These are phyloP conservation scores for Xylariaceae sp. DNA, from an alignment of 2,329 filamentous ascomycete species.

Conservation along the genomic window DNA sequence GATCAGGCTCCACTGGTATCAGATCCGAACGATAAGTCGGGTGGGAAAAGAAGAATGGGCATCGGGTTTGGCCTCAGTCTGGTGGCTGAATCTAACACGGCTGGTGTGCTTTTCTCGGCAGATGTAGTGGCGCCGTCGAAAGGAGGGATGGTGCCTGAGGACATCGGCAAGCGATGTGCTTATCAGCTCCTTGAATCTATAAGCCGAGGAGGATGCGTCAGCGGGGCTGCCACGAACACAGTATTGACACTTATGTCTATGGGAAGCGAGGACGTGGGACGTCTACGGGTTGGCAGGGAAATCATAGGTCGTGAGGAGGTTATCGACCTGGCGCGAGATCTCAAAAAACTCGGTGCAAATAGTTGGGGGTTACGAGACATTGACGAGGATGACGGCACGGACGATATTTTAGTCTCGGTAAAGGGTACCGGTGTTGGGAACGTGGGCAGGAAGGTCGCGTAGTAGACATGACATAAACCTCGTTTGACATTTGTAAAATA, in stretches of 20 bases:
- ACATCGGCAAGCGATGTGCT: conserved; percentile 83
- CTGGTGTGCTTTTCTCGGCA: conserved; percentile 79
- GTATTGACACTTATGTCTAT: conserved; percentile 92
- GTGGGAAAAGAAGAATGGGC: conserved; percentile 63
- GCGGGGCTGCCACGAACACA: conserved; percentile 64
- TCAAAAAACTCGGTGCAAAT: conserved; percentile 83
- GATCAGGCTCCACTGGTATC: conserved; percentile 59
- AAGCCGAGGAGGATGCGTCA: conserved; percentile 76
- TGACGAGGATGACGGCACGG: conserved; percentile 59
- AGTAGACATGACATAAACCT: conserved; percentile 23
- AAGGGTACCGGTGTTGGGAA: conserved; percentile 94
- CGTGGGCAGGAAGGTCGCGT: conserved; percentile 82
- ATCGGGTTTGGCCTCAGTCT: conserved; percentile 89
- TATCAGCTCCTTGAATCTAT: conserved; percentile 85
- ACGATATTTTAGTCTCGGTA: conserved; percentile 80
- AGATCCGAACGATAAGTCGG: conserved; percentile 48
- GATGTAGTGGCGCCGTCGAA: conserved; percentile 72
- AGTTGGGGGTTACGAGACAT: conserved; percentile 86
- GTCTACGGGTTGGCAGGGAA: conserved; percentile 75
- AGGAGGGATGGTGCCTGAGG: conserved; percentile 82
- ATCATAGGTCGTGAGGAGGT: conserved; percentile 78
- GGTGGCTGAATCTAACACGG: conserved; percentile 84
- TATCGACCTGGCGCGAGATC: conserved; percentile 75
- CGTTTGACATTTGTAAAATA: conserved; percentile 23
- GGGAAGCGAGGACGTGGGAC: conserved; percentile 92